phyloP scores from a whole-genome alignment of 768 basidiomycete genomes.

The Hypholoma sublateritium region DNA sequence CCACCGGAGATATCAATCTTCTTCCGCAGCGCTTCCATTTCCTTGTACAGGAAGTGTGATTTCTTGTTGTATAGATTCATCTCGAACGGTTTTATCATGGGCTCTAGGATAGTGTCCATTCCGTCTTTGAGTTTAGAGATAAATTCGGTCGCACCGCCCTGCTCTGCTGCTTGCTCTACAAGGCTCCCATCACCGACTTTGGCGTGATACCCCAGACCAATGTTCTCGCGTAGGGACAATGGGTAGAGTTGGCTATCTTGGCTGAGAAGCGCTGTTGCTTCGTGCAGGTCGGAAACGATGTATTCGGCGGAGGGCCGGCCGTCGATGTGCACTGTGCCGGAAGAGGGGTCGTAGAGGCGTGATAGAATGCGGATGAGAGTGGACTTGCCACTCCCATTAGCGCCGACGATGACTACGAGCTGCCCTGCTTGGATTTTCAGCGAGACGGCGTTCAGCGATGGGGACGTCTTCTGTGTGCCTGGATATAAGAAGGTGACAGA shows the following conservation, averaged over 20 bases:
- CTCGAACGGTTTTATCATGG: constrained; percentile 20
- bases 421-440: constrained; percentile 45
- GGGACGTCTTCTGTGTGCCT: constrained; percentile 31
- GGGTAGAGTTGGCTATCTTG: constrained; percentile 53
- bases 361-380: constrained; percentile 52
- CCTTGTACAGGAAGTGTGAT: constrained; percentile 24
- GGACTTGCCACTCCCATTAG: constrained; percentile 57
- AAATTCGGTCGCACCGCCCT: constrained; percentile 41
- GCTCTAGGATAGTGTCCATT: constrained; percentile 39
- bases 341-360: constrained; percentile 44
- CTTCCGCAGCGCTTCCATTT: constrained; percentile 24
- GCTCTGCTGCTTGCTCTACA: constrained; percentile 31
- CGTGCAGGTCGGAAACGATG: constrained; percentile 37
- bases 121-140: constrained; percentile 38
- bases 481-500: constrained; percentile 56
- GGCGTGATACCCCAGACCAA: constrained; percentile 31
- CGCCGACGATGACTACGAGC: constrained; percentile 56
- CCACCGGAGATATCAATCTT: constrained; percentile 38
- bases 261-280: constrained; percentile 44
- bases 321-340: constrained; percentile 46
- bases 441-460: constrained; percentile 39
- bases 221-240: constrained; percentile 40
- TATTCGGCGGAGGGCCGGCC: constrained; percentile 38
- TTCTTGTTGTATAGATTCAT: constrained; percentile 32
- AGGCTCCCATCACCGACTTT: constrained; percentile 16